phyloP scores from a whole-genome alignment of 768 basidiomycete genomes.

The Leucocoprinus birnbaumii region DNA sequence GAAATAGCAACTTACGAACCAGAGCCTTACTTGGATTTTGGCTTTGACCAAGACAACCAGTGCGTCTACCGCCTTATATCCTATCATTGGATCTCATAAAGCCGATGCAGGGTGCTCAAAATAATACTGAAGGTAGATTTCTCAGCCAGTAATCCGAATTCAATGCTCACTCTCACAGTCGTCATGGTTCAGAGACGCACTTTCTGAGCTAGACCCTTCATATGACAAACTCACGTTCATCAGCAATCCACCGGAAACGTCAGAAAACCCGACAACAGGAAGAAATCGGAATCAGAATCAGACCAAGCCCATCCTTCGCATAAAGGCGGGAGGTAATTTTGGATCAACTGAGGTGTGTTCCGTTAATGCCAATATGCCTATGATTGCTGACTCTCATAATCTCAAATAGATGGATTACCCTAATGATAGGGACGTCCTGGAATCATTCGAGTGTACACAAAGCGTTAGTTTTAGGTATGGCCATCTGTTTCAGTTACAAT shows the following conservation, averaged over 20 bases:
- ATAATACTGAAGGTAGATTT: constrained; percentile 77
- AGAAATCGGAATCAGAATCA: constrained; percentile 20
- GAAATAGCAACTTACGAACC: constrained; percentile 85
- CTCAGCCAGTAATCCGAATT: not conserved
- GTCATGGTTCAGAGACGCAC: constrained; percentile 90
- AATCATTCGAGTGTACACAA: constrained; percentile 79
- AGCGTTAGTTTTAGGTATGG: constrained; percentile 71
- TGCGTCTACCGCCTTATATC: constrained; percentile 24
- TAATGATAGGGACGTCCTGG: constrained; percentile 87
- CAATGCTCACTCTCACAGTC: constrained; percentile 41
- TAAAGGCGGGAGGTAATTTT: constrained; percentile 78
- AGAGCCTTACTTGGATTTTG: constrained; percentile 76
- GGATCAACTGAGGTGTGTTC: constrained; percentile 75
- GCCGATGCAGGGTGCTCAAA: constrained; percentile 54
- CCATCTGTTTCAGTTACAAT: not conserved
- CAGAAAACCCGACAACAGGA: constrained; percentile 12
- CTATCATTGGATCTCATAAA: not conserved
- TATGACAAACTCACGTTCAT: constrained; percentile 85
- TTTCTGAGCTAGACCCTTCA: constrained; percentile 87
- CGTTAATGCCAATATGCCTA: not conserved
- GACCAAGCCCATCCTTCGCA: constrained; percentile 68
- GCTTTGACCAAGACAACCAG: constrained; percentile 68
- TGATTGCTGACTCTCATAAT: not conserved
- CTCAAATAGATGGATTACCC: constrained; percentile 96
- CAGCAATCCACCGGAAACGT: constrained; percentile 56